Base-by-base conservation (phyloP, 768 basidiomycete genomes). In the Chlorophyllum brunneum region DNA sequence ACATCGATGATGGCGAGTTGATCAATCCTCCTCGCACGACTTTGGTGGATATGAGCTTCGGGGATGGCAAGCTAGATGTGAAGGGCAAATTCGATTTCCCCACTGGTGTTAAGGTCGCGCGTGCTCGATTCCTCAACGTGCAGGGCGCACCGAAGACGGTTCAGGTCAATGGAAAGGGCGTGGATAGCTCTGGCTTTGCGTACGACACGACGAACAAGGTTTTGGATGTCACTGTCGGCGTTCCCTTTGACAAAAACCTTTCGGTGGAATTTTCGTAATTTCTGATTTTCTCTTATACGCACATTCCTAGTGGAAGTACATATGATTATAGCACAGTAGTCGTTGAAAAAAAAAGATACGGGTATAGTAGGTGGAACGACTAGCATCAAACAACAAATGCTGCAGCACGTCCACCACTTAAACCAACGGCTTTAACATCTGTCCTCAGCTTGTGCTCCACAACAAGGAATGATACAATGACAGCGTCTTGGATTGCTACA, bases 1-100 rank as follows among this genome's bases (percentile, higher is more conserved):
- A 86, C 61, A 57, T 83, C 26, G 86, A 87, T 59, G 84, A 87
- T 54, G 84, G 86, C 6, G 79, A 78, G 37, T 80, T 79, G 4
- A 63, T 78, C 45, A 56, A 47, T 1, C 73, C 63, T 23, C 11
- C 60, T n/a, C 34, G 57, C 1, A 61, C 63, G 40, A 77, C 76
- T 23, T 36, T 58, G 10, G 61, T 75, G 33, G 57, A 62, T 24
- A 65, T 77, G 61, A 57, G 39, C 7, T 77, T 66, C 57, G 56
- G 45, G 47, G 53, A 61, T 3, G 62, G 65, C 0, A 57, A 36
- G 11, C 58, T 79, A 31, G 57, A 48, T 30, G 70, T 78, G 2
- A 55, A 61, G 2, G 76, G 76, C 0, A 53, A 36, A 20, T 76
- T 75, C 61, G 69, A 65, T 7, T 76, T 64, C 54, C 54, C 56